Base-by-base conservation (phyloP, 73 alveolate species). In the Symbiodinium natans region DNA sequence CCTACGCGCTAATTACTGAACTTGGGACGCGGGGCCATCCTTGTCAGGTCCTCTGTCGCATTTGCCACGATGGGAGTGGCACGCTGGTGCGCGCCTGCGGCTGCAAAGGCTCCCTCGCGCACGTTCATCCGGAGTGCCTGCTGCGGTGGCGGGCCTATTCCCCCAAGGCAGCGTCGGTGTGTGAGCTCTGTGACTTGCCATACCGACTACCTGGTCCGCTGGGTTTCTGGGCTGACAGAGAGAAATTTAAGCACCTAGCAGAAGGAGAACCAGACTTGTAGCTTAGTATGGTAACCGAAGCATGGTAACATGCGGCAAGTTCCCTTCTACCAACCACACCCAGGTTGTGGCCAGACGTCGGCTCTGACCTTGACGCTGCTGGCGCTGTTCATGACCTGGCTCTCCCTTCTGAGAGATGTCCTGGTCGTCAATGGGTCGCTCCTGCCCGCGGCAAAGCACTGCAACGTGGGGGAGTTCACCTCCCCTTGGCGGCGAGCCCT, bases 121-220 rank as follows among this genome's bases (percentile, higher is more conserved):
- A 63, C 10, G 77, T 63, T 27, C 77, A 63, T 27, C 77, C 77
- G 34, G 77, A 63, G 34, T 63, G 77, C 77, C 34, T 63, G 34
- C 17, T 63, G 77, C 77, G 25, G 77, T 63, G 77, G 77, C 77
- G 77, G 15, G 77, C 77, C 77, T 63, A 63, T 8, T 63, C 77
- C 0, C 77, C 77, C 77, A 63, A 63, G 77, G 31, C 77, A 11
- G 77, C 77, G 1, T 31, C 77, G 2, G 9, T 3, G 77, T 63
- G 77, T 27, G 77, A 63, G 77, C 77, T 63, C 19, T 63, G 77
- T 34, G 25, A 27, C 77, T 63, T 15, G 29, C 39, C 77, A 4
- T 63, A 63, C 77, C 29, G 34, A 21, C 77, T 63, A 15, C 77
- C 77, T 63, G 77, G 77, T 23, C 77, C 77, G 2, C 77, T 63